Evolutionary conservation across 176 grass and related monocot genomes (phyloP).

Genomic region (Hyparrhenia diplandra): DNA sequence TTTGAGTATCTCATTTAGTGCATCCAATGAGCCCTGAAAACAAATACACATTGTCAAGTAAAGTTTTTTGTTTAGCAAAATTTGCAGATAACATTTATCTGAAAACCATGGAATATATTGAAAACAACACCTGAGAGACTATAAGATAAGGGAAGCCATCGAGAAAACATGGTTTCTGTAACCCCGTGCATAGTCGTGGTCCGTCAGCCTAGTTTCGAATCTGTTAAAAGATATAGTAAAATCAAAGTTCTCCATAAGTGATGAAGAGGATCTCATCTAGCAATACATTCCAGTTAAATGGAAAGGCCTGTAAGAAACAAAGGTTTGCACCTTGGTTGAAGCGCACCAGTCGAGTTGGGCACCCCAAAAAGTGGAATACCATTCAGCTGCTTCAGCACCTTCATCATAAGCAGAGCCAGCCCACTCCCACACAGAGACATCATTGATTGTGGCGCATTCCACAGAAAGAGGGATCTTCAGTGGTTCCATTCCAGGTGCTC

Average conservation of each 20-base stretch:
- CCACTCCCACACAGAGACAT: not conserved
- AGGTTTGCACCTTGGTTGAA: conserved; percentile 52
- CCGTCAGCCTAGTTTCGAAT: conserved; percentile 48
- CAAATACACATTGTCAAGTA: not conserved
- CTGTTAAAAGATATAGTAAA: conserved; percentile 25
- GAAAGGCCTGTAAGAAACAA: not conserved
- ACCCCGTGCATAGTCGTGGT: conserved; percentile 57
- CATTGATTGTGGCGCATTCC: conserved; percentile 25
- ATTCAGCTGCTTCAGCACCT: too few relatives aligned
- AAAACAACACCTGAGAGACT: conserved; percentile 54
- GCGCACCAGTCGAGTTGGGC: conserved; percentile 59
- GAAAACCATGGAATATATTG: not conserved
- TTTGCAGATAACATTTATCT: not conserved
- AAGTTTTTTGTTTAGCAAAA: conserved; percentile 6
- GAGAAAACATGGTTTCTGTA: conserved; percentile 44
- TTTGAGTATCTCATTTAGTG: conserved; percentile 64
- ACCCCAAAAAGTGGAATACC: conserved; percentile 65
- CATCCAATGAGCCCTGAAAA: conserved; percentile 72
- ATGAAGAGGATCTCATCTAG: not conserved
- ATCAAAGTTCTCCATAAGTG: not conserved
- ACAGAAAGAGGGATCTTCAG: conserved; percentile 52
- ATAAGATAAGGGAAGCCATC: conserved; percentile 75
- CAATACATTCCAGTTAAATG: not conserved
- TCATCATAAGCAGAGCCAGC: too few relatives aligned
- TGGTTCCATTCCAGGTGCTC: conserved; percentile 66